Conservation (phyloP, 768 basidiomycete genomes). For the Suillus sp. region DNA sequence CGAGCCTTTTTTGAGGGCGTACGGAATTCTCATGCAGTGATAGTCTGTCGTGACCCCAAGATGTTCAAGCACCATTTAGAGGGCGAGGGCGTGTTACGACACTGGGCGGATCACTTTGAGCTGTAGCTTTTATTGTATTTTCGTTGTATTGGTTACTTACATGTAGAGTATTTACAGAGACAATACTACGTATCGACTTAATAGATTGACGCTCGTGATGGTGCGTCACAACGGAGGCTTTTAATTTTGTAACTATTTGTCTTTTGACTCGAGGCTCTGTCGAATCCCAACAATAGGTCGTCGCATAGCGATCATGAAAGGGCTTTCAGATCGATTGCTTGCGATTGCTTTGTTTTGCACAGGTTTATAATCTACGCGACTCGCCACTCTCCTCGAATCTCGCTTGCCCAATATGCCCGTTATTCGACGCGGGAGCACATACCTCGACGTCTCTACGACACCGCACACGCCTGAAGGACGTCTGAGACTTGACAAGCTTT, state of each 20-base stretch:
- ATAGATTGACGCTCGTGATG: slow-evolving; percentile 6
- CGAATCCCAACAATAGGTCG: slow-evolving; percentile 1
- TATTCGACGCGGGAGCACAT: slow-evolving; percentile 6
- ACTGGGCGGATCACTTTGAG: slow-evolving; percentile 69
- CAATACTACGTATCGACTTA: neutral
- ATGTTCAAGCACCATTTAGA: slow-evolving; percentile 55
- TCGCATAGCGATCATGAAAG: slow-evolving; percentile 7
- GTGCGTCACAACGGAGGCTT: neutral
- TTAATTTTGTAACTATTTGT: neutral
- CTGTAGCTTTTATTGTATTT: slow-evolving; percentile 30
- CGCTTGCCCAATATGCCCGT: neutral
- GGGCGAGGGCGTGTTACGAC: slow-evolving; percentile 68
- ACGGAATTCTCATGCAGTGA: slow-evolving; percentile 68
- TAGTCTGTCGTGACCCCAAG: slow-evolving; percentile 69
- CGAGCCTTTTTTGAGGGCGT: slow-evolving; percentile 61
- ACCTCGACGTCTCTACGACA: slow-evolving; percentile 7
- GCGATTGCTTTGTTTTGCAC: no score
- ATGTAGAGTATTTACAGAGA: slow-evolving; percentile 1
- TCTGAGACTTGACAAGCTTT: neutral
- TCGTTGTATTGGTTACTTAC: slow-evolving; percentile 8
- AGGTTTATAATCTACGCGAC: neutral
- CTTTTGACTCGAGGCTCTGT: neutral
- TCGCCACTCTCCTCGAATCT: neutral
- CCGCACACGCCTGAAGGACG: neutral
- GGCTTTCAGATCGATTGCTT: neutral